Conservation (phyloP, 441 rosid species). For the Corymbia calophylla region DNA sequence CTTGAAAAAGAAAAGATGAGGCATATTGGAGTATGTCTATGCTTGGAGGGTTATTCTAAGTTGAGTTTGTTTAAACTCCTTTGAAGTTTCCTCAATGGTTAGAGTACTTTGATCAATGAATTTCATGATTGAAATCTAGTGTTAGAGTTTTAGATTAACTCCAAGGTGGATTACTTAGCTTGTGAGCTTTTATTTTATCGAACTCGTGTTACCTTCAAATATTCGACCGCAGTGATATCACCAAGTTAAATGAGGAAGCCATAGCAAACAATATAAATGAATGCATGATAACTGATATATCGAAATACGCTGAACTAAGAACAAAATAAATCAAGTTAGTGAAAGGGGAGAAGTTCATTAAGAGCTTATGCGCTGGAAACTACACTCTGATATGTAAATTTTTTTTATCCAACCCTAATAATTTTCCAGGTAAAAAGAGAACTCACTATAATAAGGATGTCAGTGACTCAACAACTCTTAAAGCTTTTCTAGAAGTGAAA, state of each 20-base stretch:
- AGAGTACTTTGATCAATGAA: neutral
- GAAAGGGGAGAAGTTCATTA: neutral
- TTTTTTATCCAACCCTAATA: neutral
- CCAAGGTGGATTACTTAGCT: neutral
- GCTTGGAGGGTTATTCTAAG: neutral
- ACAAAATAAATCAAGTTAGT: neutral
- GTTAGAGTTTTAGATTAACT: neutral
- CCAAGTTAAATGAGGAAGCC: neutral
- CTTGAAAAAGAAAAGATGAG: neutral
- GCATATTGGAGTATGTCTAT: neutral
- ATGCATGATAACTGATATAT: neutral
- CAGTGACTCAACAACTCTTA: neutral
- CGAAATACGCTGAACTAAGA: neutral
- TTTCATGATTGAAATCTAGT: neutral
- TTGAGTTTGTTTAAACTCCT: neutral
- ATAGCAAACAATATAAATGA: neutral
- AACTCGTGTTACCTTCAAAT: neutral
- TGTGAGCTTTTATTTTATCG: neutral
- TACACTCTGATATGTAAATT: neutral
- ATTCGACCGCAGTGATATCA: neutral
- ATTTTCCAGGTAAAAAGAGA: neutral
- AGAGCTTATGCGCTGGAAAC: neutral
- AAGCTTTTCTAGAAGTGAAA: neutral
- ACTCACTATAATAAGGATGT: neutral
- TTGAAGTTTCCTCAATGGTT: neutral